Conservation (phyloP, 495 filamentous ascomycete species). For the Pseudomonodictys pantanalensis region DNA sequence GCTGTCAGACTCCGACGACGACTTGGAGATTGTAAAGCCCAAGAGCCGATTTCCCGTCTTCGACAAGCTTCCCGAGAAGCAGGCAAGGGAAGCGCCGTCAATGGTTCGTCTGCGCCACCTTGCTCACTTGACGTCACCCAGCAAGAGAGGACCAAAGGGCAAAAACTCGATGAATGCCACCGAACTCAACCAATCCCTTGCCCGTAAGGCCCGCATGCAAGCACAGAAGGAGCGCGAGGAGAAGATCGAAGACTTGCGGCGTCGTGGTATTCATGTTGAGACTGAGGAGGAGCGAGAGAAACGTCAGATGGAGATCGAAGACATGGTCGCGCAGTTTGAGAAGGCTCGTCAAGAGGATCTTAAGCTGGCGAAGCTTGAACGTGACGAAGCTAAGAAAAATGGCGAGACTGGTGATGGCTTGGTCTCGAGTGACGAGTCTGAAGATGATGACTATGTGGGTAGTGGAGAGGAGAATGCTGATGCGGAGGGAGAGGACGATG, state of each 20-base stretch:
- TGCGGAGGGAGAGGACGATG: conserved; percentile 42
- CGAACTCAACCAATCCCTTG: conserved; percentile 65
- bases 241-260: conserved; percentile 69
- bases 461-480: conserved; percentile 55
- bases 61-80: conserved; percentile 60
- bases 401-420: conserved; percentile 51
- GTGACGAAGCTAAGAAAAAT: conserved; percentile 63
- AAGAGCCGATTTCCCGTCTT: conserved; percentile 58
- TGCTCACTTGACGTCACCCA: conserved; percentile 68
- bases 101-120: conserved; percentile 67
- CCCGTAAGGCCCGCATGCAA: conserved; percentile 72
- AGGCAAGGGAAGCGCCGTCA: conserved; percentile 59
- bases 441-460: conserved; percentile 56
- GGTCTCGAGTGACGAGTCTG: conserved; percentile 58
- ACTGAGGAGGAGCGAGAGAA: conserved; percentile 81
- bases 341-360: conserved; percentile 78
- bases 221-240: conserved; percentile 75
- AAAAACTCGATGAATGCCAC: conserved; percentile 58
- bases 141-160: conserved; percentile 48
- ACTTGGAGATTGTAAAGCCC: conserved; percentile 57
- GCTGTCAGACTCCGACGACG: conserved; percentile 60
- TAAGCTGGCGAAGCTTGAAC: conserved; percentile 73
- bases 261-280: conserved; percentile 77
- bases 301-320: conserved; percentile 77
- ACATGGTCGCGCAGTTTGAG: conserved; percentile 79